phyloP scores from a whole-genome alignment of 768 basidiomycete genomes.

The Agaricus blazei region DNA sequence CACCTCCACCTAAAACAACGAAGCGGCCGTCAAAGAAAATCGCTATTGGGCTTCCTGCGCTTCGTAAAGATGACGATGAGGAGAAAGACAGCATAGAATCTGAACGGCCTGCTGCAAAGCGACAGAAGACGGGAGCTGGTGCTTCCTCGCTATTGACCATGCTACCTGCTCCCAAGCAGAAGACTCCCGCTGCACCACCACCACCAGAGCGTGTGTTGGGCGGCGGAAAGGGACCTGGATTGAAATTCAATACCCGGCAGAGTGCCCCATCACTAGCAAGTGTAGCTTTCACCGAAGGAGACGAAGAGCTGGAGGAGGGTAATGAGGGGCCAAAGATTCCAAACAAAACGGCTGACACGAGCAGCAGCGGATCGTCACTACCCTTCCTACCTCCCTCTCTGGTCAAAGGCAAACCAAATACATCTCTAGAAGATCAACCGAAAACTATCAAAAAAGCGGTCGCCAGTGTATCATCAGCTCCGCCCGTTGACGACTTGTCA shows the following conservation, averaged over 20 bases:
- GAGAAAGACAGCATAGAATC: conserved; percentile 29
- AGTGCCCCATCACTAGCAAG: conserved; percentile 8
- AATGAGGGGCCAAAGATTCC: conserved; percentile 17
- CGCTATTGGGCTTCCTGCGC: conserved; percentile 49
- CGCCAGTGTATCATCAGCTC: conserved; percentile 19
- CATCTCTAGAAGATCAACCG: conserved; percentile 43
- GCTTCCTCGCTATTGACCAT: conserved; percentile 62
- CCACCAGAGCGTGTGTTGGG: conserved; percentile 57
- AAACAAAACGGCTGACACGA: conserved; percentile 1
- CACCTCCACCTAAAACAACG: conserved; percentile 26
- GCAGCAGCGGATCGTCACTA: conserved; percentile 20
- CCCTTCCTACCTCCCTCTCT: conserved; percentile 58
- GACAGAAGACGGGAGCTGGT: conserved; percentile 52
- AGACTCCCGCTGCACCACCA: conserved; percentile 33
- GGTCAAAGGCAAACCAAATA: conserved; percentile 53
- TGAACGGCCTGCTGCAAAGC: conserved; percentile 55
- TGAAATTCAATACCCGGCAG: conserved; percentile 46
- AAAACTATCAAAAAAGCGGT: background rate
- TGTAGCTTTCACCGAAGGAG: conserved; percentile 6
- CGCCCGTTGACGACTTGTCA: conserved; percentile 64
- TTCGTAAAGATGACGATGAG: conserved; percentile 32
- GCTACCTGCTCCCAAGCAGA: conserved; percentile 71
- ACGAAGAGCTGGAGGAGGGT: background rate
- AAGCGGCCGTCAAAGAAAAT: conserved; percentile 49
- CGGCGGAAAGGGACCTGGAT: conserved; percentile 52